Conservation (phyloP, 2,329 filamentous ascomycete genomes). For the Coniochaeta prunicola region DNA sequence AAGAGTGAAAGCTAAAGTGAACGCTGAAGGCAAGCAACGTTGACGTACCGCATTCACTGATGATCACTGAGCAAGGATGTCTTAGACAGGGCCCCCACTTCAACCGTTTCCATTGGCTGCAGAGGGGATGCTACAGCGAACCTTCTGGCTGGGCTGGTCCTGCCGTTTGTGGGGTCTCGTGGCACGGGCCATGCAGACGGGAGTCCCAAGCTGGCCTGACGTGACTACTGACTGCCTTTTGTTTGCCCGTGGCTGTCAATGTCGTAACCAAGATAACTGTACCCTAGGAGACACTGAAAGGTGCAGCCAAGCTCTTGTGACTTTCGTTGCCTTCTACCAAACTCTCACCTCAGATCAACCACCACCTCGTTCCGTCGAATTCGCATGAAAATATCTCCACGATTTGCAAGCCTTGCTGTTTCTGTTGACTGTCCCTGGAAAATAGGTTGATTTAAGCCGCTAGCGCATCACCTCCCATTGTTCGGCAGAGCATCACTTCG, state of each 20-base stretch:
- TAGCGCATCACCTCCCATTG: background rate
- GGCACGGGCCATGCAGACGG: background rate
- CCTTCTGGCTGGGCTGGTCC: background rate
- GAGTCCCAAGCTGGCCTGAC: background rate
- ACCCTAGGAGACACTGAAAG: background rate
- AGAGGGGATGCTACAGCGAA: background rate
- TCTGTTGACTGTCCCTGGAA: background rate
- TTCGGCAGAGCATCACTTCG: conserved; percentile 5
- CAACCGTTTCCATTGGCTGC: background rate
- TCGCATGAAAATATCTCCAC: background rate
- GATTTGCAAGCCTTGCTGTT: background rate
- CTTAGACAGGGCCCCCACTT: background rate
- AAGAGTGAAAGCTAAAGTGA: too few species aligned
- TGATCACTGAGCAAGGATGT: background rate
- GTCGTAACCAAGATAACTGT: background rate
- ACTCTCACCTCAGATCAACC: background rate
- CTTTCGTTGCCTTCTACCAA: background rate
- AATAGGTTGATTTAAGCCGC: background rate
- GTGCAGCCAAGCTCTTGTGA: background rate
- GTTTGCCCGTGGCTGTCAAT: background rate
- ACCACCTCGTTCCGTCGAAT: background rate
- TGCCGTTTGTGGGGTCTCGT: background rate
- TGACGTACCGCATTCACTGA: background rate
- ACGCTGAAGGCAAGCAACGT: background rate
- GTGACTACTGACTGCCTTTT: background rate